Base-by-base conservation (phyloP, 208 protist genomes). In the Acanthamoeba lenticulata region DNA sequence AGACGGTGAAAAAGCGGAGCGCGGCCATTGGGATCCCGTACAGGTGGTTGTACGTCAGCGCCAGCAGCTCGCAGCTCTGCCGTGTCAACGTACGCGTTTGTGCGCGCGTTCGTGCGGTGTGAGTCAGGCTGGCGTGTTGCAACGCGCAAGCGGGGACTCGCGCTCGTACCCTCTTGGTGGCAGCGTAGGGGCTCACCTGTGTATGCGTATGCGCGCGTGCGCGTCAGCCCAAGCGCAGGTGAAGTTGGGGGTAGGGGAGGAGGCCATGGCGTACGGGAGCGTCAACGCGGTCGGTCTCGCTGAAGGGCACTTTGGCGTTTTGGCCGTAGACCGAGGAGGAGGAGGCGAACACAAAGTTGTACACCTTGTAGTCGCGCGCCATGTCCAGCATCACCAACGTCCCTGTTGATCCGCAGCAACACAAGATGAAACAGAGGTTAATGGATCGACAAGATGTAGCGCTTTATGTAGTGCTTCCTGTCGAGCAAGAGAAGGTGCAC, bases 341-440 rank as follows among this genome's bases (percentile, higher is more conserved):
- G 5, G 90, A 94, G 17, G 90, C 90, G 49, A 85, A 94, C 44
- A 94, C 90, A 44, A 94, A 94, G 44, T 94, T 94, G 67, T 40
- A 19, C 0, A 94, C 65, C n/a, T 85, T 85, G 67, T 34, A 94
- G 38, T 94, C 90, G 21, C 90, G 60, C 27, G 90, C 90, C 90
- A 94, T 94, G 90, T 94, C 90, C 55, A 94, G 27, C 90, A 94
- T 94, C 1, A 94, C 90, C 90, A 94, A n/a, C 55, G 90, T 94
- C 0, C 90, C 90, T 94, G 44, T 42, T 47, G 9, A 42, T 91
- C 21, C 34, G 74, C 11, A 36, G n/a, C 74, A 85, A 52, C 11
- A 52, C 6, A 29, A n/a, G n/a, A 47, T 7, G 65, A 38, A 85
- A 52, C 11, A 29, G 42, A 7, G 29, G 40, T 44, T 7, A 7